A percentile compares a stretch with the other conserved stretches of the same genome.
phyloP scores from a whole-genome alignment of 2,329 filamentous ascomycete species.

The Arthroderma uncinatum region DNA sequence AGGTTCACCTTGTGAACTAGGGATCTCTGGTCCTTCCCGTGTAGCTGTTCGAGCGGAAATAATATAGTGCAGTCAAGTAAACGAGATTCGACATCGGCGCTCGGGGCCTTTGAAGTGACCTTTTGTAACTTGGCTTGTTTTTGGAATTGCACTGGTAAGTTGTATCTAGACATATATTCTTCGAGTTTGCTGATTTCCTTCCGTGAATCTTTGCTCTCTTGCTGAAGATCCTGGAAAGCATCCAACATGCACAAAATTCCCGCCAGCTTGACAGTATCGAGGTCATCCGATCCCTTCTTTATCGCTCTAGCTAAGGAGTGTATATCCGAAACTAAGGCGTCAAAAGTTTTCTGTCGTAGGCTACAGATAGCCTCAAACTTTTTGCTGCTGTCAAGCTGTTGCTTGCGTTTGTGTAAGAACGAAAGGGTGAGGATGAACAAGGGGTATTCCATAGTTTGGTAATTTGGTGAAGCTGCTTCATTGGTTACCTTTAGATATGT shows the following conservation, averaged over 20 bases:
- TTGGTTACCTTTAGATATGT: conserved; percentile 25
- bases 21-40: conserved; percentile 29
- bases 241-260: conserved; percentile 31
- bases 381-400: conserved; percentile 22
- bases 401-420: conserved; percentile 25
- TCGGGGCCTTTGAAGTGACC: conserved; percentile 21
- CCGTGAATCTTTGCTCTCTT: conserved; percentile 25
- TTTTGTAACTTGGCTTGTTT: conserved; percentile 27
- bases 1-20: conserved; percentile 28
- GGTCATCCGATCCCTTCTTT: conserved; percentile 22
- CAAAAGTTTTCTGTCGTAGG: conserved; percentile 27
- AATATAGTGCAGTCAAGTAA: conserved; percentile 23
- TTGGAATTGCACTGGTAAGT: conserved; percentile 21
- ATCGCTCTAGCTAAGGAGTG: conserved; percentile 27
- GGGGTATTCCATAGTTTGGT: conserved; percentile 28
- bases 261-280: conserved; percentile 23
- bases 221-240: conserved; percentile 30
- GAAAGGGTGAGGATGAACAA: conserved; percentile 27
- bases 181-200: conserved; percentile 28
- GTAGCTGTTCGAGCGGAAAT: conserved; percentile 27
- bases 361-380: conserved; percentile 23
- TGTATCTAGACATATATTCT: conserved; percentile 24
- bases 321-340: conserved; percentile 26
- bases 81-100: conserved; percentile 1
- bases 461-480: conserved; percentile 24